Conservation (phyloP, 139 green algal genomes). For the Mychonastes homosphaera region DNA sequence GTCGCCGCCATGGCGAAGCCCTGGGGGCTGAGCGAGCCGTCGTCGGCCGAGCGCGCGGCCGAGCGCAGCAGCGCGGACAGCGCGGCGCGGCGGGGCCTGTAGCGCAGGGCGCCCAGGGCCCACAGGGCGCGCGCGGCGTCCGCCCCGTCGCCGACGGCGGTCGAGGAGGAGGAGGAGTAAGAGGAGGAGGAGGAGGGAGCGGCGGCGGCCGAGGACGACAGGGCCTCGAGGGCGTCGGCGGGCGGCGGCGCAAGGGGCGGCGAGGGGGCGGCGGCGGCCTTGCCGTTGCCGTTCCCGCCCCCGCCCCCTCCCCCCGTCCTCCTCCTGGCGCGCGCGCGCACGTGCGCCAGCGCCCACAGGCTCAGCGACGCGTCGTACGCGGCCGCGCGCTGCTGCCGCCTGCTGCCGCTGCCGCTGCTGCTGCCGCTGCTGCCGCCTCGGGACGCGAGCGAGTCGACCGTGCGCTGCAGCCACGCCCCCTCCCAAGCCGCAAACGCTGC, state of each 20-base stretch:
- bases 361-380: background rate
- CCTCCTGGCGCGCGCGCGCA: too few relatives aligned
- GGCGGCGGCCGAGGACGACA: background rate
- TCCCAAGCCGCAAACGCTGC: too few relatives aligned
- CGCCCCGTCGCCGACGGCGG: too few relatives aligned
- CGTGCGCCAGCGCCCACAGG: too few relatives aligned
- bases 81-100: background rate
- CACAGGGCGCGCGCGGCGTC: background rate
- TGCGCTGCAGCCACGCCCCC: too few relatives aligned
- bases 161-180: too few relatives aligned
- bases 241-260: background rate
- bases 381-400: background rate
- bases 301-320: too few relatives aligned
- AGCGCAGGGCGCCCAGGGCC: slow-evolving; percentile 8
- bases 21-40: slow-evolving; percentile 11
- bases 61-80: background rate
- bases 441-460: too few relatives aligned
- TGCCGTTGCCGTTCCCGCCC: too few relatives aligned
- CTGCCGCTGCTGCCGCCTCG: background rate
- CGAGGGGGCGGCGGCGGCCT: too few relatives aligned
- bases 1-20: slow-evolving; percentile 6
- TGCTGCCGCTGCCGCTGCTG: background rate
- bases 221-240: background rate
- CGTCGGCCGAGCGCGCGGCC: background rate
- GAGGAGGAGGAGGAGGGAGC: too few relatives aligned